phyloP scores from a whole-genome alignment of 495 filamentous ascomycete genomes.

The Tuber magnatum region DNA sequence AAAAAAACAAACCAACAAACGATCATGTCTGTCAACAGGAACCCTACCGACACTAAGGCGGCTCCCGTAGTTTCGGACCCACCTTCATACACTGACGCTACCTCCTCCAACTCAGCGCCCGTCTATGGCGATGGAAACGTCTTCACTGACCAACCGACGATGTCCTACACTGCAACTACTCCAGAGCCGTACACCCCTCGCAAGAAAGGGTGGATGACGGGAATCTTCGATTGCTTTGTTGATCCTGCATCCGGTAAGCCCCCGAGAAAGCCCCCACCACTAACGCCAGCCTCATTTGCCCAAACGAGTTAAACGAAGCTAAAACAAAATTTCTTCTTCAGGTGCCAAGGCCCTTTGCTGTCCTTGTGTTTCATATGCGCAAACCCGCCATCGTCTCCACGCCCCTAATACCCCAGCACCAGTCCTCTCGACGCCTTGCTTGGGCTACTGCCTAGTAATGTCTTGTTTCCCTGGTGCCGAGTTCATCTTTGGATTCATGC shows the following conservation, averaged over 20 bases:
- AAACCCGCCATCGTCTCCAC: slow-evolving; percentile 39
- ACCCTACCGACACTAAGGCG: slow-evolving; percentile 26
- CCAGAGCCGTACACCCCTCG: slow-evolving; percentile 34
- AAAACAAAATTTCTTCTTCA: slow-evolving; percentile 11
- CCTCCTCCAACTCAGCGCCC: slow-evolving; percentile 25
- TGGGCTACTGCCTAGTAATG: slow-evolving; percentile 35
- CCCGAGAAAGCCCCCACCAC: neutral
- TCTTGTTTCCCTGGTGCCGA: slow-evolving; percentile 33
- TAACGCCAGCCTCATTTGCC: neutral
- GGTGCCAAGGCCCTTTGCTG: slow-evolving; percentile 37
- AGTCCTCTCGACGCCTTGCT: slow-evolving; percentile 33
- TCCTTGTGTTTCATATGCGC: slow-evolving; percentile 39
- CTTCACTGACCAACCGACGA: slow-evolving; percentile 39
- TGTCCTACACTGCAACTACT: slow-evolving; percentile 27
- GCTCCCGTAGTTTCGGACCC: slow-evolving; percentile 29
- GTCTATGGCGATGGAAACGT: slow-evolving; percentile 39
- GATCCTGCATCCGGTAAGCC: slow-evolving; percentile 32
- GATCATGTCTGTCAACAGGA: slow-evolving; percentile 12
- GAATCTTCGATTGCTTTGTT: slow-evolving; percentile 36
- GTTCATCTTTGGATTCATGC: slow-evolving; percentile 37
- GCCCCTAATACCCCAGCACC: slow-evolving; percentile 34
- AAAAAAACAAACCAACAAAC: neutral
- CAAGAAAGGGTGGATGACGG: slow-evolving; percentile 33
- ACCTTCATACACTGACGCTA: slow-evolving; percentile 36
- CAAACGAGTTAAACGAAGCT: neutral